Conservation (phyloP, 2,329 filamentous ascomycete species). For the Ophioceras dolichostomum region DNA sequence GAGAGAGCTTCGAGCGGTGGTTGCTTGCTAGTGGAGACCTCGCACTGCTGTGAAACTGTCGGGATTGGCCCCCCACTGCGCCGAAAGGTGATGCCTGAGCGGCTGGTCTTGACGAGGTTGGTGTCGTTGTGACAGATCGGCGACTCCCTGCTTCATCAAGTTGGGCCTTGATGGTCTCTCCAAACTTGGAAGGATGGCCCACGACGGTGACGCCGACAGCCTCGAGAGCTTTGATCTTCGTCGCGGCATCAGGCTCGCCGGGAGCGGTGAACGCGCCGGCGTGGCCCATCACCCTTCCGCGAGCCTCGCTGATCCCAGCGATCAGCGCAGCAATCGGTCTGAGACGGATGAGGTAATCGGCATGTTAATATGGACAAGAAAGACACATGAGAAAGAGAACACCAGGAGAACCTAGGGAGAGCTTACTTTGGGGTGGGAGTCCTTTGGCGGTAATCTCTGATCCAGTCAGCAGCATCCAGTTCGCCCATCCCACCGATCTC, state of each 20-base stretch:
- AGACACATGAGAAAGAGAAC: too few relatives aligned
- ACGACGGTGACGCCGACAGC: slow-evolving; percentile 57
- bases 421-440: slow-evolving; percentile 35
- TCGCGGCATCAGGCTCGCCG: slow-evolving; percentile 49
- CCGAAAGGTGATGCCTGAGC: too few relatives aligned
- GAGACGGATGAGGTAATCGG: slow-evolving; percentile 3
- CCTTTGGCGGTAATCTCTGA: slow-evolving; percentile 48
- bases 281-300: slow-evolving; percentile 64
- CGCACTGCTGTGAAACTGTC: too few relatives aligned
- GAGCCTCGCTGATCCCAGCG: slow-evolving; percentile 51
- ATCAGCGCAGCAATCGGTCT: slow-evolving; percentile 64
- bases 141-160: too few relatives aligned
- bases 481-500: slow-evolving; percentile 62
- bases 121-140: too few relatives aligned
- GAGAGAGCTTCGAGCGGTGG: too few relatives aligned
- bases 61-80: too few relatives aligned
- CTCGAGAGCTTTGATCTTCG: slow-evolving; percentile 57
- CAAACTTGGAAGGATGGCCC: slow-evolving; percentile 66
- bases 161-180: slow-evolving; percentile 51
- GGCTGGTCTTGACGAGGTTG: too few relatives aligned
- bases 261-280: slow-evolving; percentile 60
- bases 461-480: slow-evolving; percentile 62
- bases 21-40: too few relatives aligned
- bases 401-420: too few relatives aligned
- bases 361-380: not conserved